phyloP scores from a whole-genome alignment of 2,329 filamentous ascomycete genomes.

The Celoporthe dispersa region DNA sequence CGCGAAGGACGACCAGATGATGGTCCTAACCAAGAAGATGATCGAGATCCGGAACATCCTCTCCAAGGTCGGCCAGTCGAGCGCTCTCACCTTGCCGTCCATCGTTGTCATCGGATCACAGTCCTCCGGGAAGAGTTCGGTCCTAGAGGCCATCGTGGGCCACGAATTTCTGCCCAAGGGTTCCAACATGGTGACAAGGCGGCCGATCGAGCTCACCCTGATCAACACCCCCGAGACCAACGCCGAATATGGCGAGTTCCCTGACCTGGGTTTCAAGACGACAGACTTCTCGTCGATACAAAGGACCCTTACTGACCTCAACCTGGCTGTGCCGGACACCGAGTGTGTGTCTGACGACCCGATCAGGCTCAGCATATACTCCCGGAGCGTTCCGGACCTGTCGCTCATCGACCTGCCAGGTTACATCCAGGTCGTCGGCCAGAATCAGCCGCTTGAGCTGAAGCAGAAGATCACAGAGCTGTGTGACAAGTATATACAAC shows the following conservation, averaged over 20 bases:
- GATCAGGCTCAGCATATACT: conserved; percentile 94
- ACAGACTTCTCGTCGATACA: conserved; percentile 93
- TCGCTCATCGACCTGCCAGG: conserved; percentile 95
- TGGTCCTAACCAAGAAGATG: conserved; percentile 99
- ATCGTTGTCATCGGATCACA: conserved; percentile 99
- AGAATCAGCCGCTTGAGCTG: conserved; percentile 86
- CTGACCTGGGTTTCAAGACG: conserved; percentile 84
- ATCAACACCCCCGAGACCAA: conserved; percentile 90
- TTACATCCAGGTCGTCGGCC: conserved; percentile 93
- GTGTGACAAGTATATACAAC: conserved; percentile 97
- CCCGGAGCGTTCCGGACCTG: conserved; percentile 90
- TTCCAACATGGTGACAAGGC: conserved; percentile 96
- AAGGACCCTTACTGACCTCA: conserved; percentile 90
- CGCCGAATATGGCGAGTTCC: conserved; percentile 94
- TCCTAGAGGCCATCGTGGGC: conserved; percentile 94
- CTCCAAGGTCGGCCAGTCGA: conserved; percentile 89
- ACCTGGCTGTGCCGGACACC: conserved; percentile 85
- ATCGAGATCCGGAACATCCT: conserved; percentile 96
- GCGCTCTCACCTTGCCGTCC: conserved; percentile 84
- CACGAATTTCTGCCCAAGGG: conserved; percentile 98
- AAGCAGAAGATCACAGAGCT: conserved; percentile 96
- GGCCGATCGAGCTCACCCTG: conserved; percentile 93
- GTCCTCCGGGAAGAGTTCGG: conserved; percentile 97
- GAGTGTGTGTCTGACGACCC: conserved; percentile 97
- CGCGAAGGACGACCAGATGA: conserved; percentile 96